These are phyloP conservation scores for Vigna mungo DNA, from an alignment of 306 rosid species.

Conservation along the genomic window DNA sequence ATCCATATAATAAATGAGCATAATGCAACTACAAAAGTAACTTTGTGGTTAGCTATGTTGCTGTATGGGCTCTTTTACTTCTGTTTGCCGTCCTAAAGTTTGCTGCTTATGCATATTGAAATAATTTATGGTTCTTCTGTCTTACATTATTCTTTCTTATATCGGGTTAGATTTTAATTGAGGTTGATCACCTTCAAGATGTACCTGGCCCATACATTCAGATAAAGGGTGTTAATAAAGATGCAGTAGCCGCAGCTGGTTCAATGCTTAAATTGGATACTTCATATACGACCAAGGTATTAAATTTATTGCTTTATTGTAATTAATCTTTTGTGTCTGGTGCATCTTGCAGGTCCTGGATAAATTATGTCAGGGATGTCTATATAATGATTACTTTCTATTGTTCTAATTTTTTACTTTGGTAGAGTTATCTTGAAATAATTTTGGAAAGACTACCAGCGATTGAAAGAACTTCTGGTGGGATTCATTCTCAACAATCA, in stretches of 20 bases:
- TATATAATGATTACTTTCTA: constrained; percentile 37
- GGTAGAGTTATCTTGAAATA: constrained; percentile 94
- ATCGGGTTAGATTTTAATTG: constrained; percentile 71
- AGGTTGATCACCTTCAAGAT: constrained; percentile 97
- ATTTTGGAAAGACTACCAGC: constrained; percentile 86
- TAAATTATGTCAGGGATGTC: constrained; percentile 26
- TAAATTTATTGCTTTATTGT: constrained; percentile 33
- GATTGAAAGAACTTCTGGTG: constrained; percentile 68
- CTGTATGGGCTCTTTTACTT: constrained; percentile 5
- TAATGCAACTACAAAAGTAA: constrained; percentile 25
- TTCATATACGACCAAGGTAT: constrained; percentile 92
- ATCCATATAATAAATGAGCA: constrained; percentile 13
- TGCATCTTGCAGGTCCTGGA: constrained; percentile 24
- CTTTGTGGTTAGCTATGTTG: constrained; percentile 4
- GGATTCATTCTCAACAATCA: constrained; percentile 82
- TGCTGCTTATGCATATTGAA: constrained; percentile 32
- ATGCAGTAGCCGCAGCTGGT: constrained; percentile 94
- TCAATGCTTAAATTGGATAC: constrained; percentile 86
- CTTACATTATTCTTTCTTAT: constrained; percentile 21
- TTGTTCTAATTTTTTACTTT: constrained; percentile 35
- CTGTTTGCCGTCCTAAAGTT: constrained; percentile 8
- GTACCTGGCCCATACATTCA: constrained; percentile 87
- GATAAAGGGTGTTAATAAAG: constrained; percentile 94
- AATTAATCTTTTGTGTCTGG: constrained; percentile 17
- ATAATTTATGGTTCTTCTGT: constrained; percentile 36